phyloP scores from a whole-genome alignment of 768 basidiomycete species.

The Amanita rimosa region DNA sequence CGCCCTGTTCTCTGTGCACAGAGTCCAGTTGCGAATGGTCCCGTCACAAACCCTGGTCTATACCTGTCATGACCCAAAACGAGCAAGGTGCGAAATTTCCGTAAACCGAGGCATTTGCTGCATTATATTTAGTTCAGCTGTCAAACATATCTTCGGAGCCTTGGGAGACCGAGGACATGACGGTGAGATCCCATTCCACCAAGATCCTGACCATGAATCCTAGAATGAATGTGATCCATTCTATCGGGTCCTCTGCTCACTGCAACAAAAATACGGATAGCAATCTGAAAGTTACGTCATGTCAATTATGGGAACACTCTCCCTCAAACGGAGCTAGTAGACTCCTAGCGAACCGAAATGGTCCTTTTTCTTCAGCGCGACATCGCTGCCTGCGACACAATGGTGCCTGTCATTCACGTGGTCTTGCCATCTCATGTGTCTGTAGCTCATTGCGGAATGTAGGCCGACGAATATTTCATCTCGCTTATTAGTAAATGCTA shows the following conservation, averaged over 20 bases:
- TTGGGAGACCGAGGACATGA: conserved; percentile 6
- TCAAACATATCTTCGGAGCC: conserved; percentile 3
- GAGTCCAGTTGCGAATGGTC: background rate
- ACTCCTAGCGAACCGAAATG: no score
- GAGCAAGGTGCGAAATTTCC: conserved; percentile 3
- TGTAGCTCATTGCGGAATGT: background rate
- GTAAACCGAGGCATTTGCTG: conserved; percentile 6
- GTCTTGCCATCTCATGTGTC: background rate
- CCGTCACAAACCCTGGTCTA: conserved; percentile 3
- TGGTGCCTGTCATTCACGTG: background rate
- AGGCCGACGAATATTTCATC: background rate
- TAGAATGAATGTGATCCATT: conserved; percentile 1
- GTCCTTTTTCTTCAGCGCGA: background rate
- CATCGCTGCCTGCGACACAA: background rate
- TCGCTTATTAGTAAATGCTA: conserved; percentile 1
- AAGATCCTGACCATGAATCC: background rate
- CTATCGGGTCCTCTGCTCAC: background rate
- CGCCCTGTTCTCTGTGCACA: background rate
- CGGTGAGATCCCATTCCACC: background rate
- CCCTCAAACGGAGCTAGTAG: background rate
- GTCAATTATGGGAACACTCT: background rate
- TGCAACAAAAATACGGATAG: background rate
- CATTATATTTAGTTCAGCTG: conserved; percentile 3
- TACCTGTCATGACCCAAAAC: background rate
- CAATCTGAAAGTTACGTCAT: background rate